phyloP scores from a whole-genome alignment of 768 basidiomycete genomes.

The Mrakia gelida region DNA sequence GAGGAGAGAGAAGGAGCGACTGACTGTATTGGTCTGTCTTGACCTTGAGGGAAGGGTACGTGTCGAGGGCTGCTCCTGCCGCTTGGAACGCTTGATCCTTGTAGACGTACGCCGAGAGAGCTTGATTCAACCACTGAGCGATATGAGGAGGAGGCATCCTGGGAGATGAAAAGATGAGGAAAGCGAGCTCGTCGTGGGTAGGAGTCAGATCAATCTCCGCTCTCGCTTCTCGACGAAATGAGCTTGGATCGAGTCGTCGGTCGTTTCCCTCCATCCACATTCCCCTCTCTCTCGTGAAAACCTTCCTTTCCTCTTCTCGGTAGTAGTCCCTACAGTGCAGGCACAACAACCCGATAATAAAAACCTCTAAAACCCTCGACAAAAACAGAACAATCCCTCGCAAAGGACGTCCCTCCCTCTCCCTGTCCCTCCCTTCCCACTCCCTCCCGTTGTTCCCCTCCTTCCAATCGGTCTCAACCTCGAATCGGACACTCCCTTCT shows the following conservation, averaged over 20 bases:
- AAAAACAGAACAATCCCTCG: neutral
- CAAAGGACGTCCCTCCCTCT: neutral
- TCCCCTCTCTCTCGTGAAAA: neutral
- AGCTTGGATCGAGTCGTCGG: neutral
- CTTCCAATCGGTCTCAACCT: neutral
- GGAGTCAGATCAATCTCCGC: too few species aligned
- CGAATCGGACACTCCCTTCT: too few species aligned
- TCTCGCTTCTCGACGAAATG: neutral
- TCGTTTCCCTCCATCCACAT: neutral
- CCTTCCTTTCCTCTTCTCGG: neutral
- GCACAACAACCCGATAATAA: neutral
- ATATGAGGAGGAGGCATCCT: constrained; percentile 28
- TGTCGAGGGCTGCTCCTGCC: constrained; percentile 37
- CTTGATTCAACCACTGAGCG: constrained; percentile 21
- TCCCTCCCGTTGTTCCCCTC: neutral
- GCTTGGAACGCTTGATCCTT: constrained; percentile 14
- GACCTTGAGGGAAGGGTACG: constrained; percentile 40
- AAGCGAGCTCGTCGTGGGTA: too few species aligned
- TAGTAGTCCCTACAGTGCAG: constrained; percentile 5
- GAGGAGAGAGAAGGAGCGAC: constrained; percentile 11
- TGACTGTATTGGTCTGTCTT: constrained; percentile 47
- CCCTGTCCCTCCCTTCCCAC: neutral
- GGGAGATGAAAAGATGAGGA: too few species aligned
- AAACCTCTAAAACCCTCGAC: neutral
- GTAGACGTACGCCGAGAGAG: constrained; percentile 19